Evolutionary conservation across 2,329 filamentous ascomycete species (phyloP), one percentile per base, ranked within the genome.

Genomic region (Lecanicillium sp.): DNA sequence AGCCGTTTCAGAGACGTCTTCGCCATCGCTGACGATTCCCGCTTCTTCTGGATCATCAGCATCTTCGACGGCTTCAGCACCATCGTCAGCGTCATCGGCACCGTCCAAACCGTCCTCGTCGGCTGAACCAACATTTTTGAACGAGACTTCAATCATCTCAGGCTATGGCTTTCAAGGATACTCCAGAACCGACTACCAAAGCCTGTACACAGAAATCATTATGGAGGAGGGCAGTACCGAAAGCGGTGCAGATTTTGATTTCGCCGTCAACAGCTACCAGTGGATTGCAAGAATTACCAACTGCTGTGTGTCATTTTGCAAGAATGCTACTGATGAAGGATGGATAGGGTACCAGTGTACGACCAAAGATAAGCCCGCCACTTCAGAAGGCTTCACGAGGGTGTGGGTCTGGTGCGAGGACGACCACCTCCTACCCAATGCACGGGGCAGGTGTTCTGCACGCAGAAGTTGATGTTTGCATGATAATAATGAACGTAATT

Each of bases 161-260:
- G 40, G 43, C 2, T 52, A 55, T 16, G 50, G 48, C 4, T 62
- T 62, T 49, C 59, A 62, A 37, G 57, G 42, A 7, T 62, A 52
- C 33, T 48, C 51, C 1, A 42, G 43, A 6, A 2, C 31, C 3
- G 45, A 53, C 29, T 59, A 49, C 41, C 19, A 12, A 3, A 56
- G 56, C 13, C 38, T 46, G 0, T 35, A 32, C 17, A 55, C 57
- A 4, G n/a, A 38, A 0, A 33, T 60, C 20, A 37, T 50, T 29
- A 19, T 16, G 9, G 37, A 51, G 4, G 50, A 55, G 33, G 54
- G 50, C 14, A 6, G 6, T 7, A 31, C 29, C n/a, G 29, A 31
- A 31, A 31, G 29, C n/a, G 49, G 43, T 35, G 42, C 40, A n/a
- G 44, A 52, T 31, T 43, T 51, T 14, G 32, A 34, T n/a, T 48